Conservation (phyloP, 192 early-diverging fungal species). For the Ambispora gerdemannii region DNA sequence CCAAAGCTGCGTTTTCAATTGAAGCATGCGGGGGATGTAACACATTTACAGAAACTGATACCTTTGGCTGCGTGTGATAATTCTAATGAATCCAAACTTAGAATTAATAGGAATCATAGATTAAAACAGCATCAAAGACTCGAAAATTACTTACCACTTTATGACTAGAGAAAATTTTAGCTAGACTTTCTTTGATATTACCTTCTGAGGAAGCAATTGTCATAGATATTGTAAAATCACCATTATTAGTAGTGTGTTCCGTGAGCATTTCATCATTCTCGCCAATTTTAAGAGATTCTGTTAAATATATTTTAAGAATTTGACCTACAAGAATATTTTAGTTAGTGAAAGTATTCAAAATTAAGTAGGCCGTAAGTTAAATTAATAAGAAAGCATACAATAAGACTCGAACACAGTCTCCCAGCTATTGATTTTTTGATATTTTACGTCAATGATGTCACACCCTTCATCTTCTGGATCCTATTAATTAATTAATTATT, state of each 20-base stretch:
- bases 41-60: background rate
- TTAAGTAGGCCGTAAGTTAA: no score
- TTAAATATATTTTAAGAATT: conserved; percentile 6
- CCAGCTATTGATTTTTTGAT: background rate
- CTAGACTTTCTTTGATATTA: background rate
- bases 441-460: conserved; percentile 20
- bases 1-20: background rate
- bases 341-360: background rate
- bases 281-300: background rate
- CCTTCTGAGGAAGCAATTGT: background rate
- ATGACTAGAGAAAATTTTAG: background rate
- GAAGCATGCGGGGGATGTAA: background rate
- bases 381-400: no score
- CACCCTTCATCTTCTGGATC: background rate
- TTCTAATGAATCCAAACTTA: background rate
- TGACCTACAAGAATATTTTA: background rate
- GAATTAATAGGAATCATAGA: background rate
- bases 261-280: background rate
- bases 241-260: background rate
- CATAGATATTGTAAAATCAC: background rate
- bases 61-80: background rate
- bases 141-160: background rate
- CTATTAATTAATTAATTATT: background rate
- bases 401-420: background rate
- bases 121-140: background rate